Evolutionary conservation across 495 filamentous ascomycete genomes (phyloP).

Genomic region (Penicillium paradoxum): DNA sequence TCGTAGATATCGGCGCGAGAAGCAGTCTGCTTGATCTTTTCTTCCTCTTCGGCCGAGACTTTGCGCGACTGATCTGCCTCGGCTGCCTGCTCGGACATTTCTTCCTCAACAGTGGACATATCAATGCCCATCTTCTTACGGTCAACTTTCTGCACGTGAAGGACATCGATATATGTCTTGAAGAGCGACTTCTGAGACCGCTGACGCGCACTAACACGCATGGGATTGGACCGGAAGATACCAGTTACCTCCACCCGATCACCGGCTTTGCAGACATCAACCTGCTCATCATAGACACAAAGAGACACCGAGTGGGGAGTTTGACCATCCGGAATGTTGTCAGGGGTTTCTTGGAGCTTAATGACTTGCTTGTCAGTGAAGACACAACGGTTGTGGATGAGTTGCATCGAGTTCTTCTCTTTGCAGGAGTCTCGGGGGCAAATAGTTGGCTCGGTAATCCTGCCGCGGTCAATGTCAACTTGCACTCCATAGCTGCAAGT

Average conservation of each 20-base stretch:
- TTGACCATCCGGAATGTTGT: conserved; percentile 89
- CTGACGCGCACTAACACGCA: conserved; percentile 92
- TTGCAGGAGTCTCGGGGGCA: conserved; percentile 84
- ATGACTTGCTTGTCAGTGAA: conserved; percentile 99
- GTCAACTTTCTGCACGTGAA: conserved; percentile 96
- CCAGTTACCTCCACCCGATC: conserved; percentile 94
- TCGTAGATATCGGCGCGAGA: conserved; percentile 87
- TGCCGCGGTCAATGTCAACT: conserved; percentile 89
- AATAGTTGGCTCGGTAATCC: conserved; percentile 88
- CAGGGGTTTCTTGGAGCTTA: conserved; percentile 96
- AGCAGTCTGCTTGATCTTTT: conserved; percentile 79
- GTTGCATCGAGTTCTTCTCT: conserved; percentile 92
- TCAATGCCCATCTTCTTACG: conserved; percentile 90
- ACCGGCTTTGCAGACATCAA: conserved; percentile 96
- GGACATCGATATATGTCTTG: conserved; percentile 94
- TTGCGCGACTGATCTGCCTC: conserved; percentile 78
- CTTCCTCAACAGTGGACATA: conserved; percentile 80
- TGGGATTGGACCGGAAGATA: conserved; percentile 90
- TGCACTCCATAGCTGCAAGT: conserved; percentile 86
- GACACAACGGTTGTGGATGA: conserved; percentile 90
- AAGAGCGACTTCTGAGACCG: conserved; percentile 88
- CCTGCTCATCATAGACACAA: conserved; percentile 93
- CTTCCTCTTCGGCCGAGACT: conserved; percentile 83
- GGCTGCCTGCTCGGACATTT: conserved; percentile 68
- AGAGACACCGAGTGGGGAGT: conserved; percentile 96